These are phyloP conservation scores for Cinchona pubescens DNA, from an alignment of 257 asterid genomes.

Conservation along the genomic window DNA sequence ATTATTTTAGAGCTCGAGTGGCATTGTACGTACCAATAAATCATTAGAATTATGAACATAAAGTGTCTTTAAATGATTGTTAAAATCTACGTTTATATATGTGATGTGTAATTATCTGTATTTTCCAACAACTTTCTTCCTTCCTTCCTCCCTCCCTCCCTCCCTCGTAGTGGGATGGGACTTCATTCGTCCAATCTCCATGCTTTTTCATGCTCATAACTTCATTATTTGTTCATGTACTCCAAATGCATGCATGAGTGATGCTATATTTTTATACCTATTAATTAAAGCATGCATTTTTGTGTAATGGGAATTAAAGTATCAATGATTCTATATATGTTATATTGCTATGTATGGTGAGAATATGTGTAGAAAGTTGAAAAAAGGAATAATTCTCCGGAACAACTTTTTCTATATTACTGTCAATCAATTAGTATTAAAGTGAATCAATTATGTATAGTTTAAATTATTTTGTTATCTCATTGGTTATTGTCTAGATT, in stretches of 20 bases:
- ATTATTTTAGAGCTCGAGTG: background rate
- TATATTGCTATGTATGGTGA: background rate
- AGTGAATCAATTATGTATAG: no score
- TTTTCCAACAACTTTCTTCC: conserved; percentile 16
- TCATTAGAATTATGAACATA: background rate
- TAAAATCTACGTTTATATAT: background rate
- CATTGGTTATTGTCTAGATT: no score
- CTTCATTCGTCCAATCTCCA: conserved; percentile 25
- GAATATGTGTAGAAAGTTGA: background rate
- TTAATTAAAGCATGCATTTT: background rate
- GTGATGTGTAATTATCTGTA: conserved; percentile 6
- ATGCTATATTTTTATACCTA: background rate
- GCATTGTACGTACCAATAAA: background rate
- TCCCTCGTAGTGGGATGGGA: conserved; percentile 34
- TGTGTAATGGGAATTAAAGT: background rate
- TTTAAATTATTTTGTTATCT: no score
- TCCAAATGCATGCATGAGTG: conserved; percentile 3
- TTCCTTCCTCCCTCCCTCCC: conserved; percentile 17
- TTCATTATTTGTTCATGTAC: background rate
- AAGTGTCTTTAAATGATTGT: conserved; percentile 14
- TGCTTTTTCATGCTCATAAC: conserved; percentile 13
- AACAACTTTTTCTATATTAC: background rate
- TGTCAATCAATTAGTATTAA: background rate
- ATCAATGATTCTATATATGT: background rate
- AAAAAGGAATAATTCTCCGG: background rate